Conservation (phyloP, 805 yeast species). For the Dipodascus geniculatus region DNA sequence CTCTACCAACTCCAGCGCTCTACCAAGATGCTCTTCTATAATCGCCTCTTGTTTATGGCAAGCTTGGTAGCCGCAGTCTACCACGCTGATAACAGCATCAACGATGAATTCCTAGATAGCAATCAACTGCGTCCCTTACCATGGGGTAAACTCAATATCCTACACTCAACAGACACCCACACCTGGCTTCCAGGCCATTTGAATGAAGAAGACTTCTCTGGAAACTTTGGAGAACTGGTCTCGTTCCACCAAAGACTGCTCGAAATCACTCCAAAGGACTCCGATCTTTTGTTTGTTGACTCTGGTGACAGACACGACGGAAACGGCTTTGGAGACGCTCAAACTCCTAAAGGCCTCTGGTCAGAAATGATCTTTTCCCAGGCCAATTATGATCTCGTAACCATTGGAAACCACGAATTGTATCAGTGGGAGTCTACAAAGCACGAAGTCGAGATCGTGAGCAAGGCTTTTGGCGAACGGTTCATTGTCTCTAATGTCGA, state of each 20-base stretch:
- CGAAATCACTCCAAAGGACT: slow-evolving; percentile 22
- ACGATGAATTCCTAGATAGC: no score
- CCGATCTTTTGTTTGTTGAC: slow-evolving; percentile 66
- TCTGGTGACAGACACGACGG: slow-evolving; percentile 95
- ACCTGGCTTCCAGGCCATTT: slow-evolving; percentile 90
- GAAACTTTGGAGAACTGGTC: slow-evolving; percentile 87
- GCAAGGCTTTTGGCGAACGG: slow-evolving; percentile 41
- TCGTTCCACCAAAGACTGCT: slow-evolving; percentile 48
- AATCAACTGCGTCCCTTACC: slow-evolving; percentile 21
- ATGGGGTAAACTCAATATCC: slow-evolving; percentile 68
- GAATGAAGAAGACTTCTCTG: slow-evolving; percentile 63
- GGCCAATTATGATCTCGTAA: slow-evolving; percentile 61
- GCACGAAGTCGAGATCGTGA: slow-evolving; percentile 53
- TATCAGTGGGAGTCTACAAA: slow-evolving; percentile 53
- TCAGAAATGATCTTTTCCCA: slow-evolving; percentile 51
- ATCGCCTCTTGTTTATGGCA: neutral
- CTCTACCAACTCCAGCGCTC: no score
- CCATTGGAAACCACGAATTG: slow-evolving; percentile 87
- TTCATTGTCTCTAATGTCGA: slow-evolving; percentile 43
- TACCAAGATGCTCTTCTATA: no score
- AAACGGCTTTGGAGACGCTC: slow-evolving; percentile 76
- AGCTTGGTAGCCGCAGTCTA: neutral
- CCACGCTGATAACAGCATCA: neutral
- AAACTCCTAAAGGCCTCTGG: slow-evolving; percentile 55
- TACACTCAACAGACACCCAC: slow-evolving; percentile 95